These are phyloP conservation scores for Aspergillus calidoustus DNA, from an alignment of 2,329 filamentous ascomycete genomes.

Conservation along the genomic window DNA sequence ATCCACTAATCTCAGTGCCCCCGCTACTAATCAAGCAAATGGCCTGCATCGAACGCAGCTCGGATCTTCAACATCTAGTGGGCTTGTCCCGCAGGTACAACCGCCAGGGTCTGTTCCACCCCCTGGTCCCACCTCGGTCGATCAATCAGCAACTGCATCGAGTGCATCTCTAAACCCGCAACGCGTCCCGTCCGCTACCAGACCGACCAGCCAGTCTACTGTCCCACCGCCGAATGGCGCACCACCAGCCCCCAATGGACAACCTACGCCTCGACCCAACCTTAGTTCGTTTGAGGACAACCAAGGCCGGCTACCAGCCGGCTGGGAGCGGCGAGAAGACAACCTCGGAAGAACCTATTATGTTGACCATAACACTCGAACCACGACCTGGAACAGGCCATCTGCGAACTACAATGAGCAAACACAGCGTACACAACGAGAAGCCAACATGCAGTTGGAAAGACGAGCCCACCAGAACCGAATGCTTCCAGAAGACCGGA, in stretches of 20 bases:
- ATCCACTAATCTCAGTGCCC: conserved; percentile 81
- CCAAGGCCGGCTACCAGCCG: conserved; percentile 88
- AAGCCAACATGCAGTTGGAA: conserved; percentile 91
- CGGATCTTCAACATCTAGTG: conserved; percentile 43
- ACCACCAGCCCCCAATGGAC: conserved; percentile 39
- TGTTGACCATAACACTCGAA: conserved; percentile 95
- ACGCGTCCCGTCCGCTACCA: conserved; percentile 39
- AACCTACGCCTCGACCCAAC: conserved; percentile 55
- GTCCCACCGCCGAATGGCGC: conserved; percentile 42
- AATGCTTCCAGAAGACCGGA: conserved; percentile 93
- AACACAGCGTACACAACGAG: conserved; percentile 77
- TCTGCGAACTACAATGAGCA: conserved; percentile 76
- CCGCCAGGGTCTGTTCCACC: conserved; percentile 32
- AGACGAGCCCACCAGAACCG: conserved; percentile 92
- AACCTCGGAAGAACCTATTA: conserved; percentile 96
- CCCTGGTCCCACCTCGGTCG: conserved; percentile 34
- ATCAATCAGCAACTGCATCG: conserved; percentile 35
- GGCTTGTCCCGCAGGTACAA: conserved; percentile 42
- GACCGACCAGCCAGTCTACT: conserved; percentile 45
- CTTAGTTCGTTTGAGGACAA: conserved; percentile 95
- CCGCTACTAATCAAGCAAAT: conserved; percentile 61
- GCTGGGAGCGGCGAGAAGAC: conserved; percentile 96
- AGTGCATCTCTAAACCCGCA: conserved; percentile 41
- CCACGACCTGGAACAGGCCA: conserved; percentile 94
- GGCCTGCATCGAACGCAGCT: conserved; percentile 41